phyloP scores from a whole-genome alignment of 148 eudicot species.

The Dianthus caryophyllus region DNA sequence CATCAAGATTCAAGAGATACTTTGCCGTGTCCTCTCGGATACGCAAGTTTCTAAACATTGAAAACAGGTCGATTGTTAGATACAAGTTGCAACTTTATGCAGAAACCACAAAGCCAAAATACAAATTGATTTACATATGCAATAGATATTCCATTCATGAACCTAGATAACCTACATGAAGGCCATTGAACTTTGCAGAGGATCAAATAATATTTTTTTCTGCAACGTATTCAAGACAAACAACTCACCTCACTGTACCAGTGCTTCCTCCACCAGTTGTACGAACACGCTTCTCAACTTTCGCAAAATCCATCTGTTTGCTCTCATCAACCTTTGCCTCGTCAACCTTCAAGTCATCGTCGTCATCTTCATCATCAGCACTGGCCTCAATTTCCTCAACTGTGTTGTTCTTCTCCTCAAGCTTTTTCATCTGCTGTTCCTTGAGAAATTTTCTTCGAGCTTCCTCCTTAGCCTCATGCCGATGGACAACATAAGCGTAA shows the following conservation, averaged over 20 bases:
- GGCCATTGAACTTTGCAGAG: neutral
- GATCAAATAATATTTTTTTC: too few species aligned
- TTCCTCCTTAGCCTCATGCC: conserved; percentile 87
- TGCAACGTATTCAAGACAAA: neutral
- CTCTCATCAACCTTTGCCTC: conserved; percentile 98
- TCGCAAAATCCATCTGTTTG: conserved; percentile 95
- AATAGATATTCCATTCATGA: neutral
- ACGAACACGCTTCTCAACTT: conserved; percentile 99
- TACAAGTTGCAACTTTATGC: neutral
- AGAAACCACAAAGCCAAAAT: neutral
- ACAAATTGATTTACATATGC: neutral
- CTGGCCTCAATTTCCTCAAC: conserved; percentile 50
- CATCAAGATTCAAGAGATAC: conserved; percentile 85
- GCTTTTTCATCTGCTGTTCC: conserved; percentile 77
- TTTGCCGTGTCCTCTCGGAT: conserved; percentile 95
- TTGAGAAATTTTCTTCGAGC: conserved; percentile 77
- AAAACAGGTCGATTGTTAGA: conserved; percentile 1
- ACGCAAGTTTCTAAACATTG: conserved; percentile 63
- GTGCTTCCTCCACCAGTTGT: conserved; percentile 99
- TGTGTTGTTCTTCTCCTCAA: conserved; percentile 77
- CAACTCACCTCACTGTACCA: conserved; percentile 76
- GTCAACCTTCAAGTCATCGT: conserved; percentile 75
- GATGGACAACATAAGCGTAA: conserved; percentile 68
- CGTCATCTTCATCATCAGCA: conserved; percentile 71
- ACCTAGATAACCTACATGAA: neutral